Conservation (phyloP, 305 asterid genomes). For the Coffea humblotiana region DNA sequence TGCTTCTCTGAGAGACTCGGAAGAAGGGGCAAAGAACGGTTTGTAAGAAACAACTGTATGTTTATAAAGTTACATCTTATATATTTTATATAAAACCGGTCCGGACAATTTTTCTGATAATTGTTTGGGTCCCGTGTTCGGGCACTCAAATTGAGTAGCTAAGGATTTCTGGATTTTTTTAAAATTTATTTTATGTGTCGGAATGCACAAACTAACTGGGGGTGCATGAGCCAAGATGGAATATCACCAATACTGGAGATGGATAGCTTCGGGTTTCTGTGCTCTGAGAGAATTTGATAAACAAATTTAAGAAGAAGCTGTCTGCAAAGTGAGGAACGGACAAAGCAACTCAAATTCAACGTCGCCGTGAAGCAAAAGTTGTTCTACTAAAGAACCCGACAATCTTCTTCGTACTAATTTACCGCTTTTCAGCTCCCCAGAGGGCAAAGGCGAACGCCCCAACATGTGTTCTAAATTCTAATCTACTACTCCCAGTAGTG, state of each 20-base stretch:
- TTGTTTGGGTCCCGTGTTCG: too few relatives aligned
- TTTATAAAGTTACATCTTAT: too few relatives aligned
- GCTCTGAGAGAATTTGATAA: background rate
- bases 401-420: too few relatives aligned
- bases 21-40: too few relatives aligned
- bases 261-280: background rate
- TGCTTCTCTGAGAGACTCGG: too few relatives aligned
- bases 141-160: background rate
- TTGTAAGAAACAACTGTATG: too few relatives aligned
- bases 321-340: background rate
- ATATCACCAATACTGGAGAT: background rate
- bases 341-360: constrained; percentile 34
- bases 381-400: background rate
- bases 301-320: background rate
- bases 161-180: background rate
- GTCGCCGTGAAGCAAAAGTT: constrained; percentile 47
- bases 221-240: constrained; percentile 2
- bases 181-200: too few relatives aligned
- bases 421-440: background rate
- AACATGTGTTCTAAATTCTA: too few relatives aligned
- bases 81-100: too few relatives aligned
- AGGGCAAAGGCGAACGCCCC: background rate
- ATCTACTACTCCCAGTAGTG: too few relatives aligned
- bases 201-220: background rate
- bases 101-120: too few relatives aligned